Base-by-base conservation (phyloP, 1,139 yeast species). In the Protomyces macrosporus region DNA sequence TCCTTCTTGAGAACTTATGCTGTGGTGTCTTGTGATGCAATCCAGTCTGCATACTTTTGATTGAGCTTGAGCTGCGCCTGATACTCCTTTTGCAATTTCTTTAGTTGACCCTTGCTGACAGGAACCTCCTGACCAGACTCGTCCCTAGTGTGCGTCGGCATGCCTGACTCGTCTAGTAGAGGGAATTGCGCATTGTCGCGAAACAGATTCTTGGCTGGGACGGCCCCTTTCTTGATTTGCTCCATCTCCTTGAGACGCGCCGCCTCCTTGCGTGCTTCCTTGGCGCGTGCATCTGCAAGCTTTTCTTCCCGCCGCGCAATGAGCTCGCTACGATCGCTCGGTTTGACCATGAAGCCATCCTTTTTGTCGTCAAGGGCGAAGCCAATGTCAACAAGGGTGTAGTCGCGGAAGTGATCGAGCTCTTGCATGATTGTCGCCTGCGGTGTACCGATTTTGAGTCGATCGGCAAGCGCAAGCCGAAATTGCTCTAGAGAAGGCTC, bases 341-440 rank as follows among this genome's bases (percentile, higher is more conserved):
- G 87, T 75, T 93, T 93, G 60, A 93, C 82, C 66, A 93, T 81
- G 0, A 97, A 91, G 3, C 60, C 53, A 40, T 63, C 65, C 79
- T 81, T 16, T 86, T 83, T 84, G 75, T 93, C 99, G 74, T 93
- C 98, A 60, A 93, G 78, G 0, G 95, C 84, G 39, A 93, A 88
- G 34, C 95, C 95, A 66, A 90, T 77, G 35, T 83, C 81, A 65
- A 90, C 77, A 69, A 93, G 77, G 55, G 88, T 95, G 14, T 75
- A 74, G 68, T 84, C 84, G 68, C 93, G 80, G 6, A 87, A 72
- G 12, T 73, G 73, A 72, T 87, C 93, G 63, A 87, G 81, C 4
- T 84, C 78, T 16, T 78, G 76, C 65, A 93, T 79, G 65, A 90
- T 81, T 60, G 81, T 84, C 37, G 23, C 36, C 12, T 40, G 48